Evolutionary conservation across 345 rosid genomes (phyloP), one percentile per base, ranked within the genome.

Genomic region (Citrus cavaleriei): DNA sequence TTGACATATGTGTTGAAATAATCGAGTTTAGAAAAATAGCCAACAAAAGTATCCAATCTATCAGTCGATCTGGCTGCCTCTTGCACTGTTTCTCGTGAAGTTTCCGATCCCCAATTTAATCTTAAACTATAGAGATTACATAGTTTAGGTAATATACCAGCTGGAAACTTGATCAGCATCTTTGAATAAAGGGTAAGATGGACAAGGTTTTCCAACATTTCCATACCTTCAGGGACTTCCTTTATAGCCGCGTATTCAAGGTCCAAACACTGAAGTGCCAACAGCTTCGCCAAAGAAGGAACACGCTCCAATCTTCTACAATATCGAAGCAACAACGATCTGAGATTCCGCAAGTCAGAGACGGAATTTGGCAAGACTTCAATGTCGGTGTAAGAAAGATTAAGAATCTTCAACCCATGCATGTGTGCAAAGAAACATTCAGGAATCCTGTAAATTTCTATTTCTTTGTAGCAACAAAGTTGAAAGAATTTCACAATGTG

Each of bases 401-500:
- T 40, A 3, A 40, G 46, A 6, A 79, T 60, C n/a, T 64, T 70
- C 57, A 83, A 73, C 4, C 78, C 68, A 0, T 3, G 37, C 32
- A 75, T 62, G 7, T 71, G 70, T 6, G 57, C 6, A 19, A 83
- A 79, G 34, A 83, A 83, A 16, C 59, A 22, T 22, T 79, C n/a
- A 28, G 58, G 63, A 64, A 82, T 70, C 1, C 27, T 24, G 0
- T 3, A 71, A 63, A 0, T 9, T 2, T 3, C 0, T 0, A 71
- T 82, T 82, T 0, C 2, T 30, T 77, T 40, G 12, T 9, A 40
- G 46, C 46, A 40, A 40, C 46, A 40, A 40, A 9, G 46, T 40
- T 40, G 46, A 54, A 55, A 80, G 79, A 10, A 1, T 21, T 8
- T 2, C 60, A 82, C 85, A 60, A 68, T 84, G 75, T 3, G 83